Percentiles rank a stretch among this genome's conserved stretches.
phyloP scores from a whole-genome alignment of 202 grass and related monocot species.

The Setaria italica region DNA sequence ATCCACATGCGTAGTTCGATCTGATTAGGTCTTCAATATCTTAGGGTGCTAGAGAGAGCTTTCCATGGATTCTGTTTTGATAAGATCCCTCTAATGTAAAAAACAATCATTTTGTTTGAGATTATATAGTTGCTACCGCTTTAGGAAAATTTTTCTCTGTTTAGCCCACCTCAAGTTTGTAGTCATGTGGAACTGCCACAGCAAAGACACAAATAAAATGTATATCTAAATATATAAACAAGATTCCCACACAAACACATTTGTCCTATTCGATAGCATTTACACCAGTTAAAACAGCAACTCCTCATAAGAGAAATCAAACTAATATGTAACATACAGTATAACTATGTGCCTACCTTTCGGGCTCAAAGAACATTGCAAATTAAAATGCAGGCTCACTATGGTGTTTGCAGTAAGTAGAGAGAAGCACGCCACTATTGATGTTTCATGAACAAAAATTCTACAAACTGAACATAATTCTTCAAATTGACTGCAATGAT shows the following conservation, averaged over 20 bases:
- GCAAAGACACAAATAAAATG: slow-evolving; percentile 11
- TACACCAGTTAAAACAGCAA: not conserved
- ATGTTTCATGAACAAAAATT: slow-evolving; percentile 18
- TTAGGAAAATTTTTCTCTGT: not conserved
- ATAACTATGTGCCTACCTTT: not conserved
- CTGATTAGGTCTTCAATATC: too few relatives aligned
- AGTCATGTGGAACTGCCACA: not conserved
- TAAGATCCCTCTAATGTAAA: not conserved
- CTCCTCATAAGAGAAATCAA: not conserved
- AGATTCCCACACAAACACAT: not conserved
- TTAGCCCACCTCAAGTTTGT: not conserved
- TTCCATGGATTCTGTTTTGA: not conserved
- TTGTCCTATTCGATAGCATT: not conserved
- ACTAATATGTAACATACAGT: not conserved
- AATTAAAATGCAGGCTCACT: not conserved
- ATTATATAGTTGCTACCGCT: not conserved
- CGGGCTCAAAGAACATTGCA: not conserved
- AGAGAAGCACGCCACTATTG: not conserved
- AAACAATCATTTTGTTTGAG: not conserved
- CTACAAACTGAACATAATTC: not conserved
- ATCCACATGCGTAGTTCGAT: too few relatives aligned
- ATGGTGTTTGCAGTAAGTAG: not conserved
- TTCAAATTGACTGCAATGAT: slow-evolving; percentile 18
- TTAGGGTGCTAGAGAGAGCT: not conserved
- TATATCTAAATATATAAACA: slow-evolving; percentile 16